A percentile compares a stretch with the other conserved stretches of the same genome.
These are phyloP conservation scores for Vigna trinervia DNA, from an alignment of 306 rosid genomes.

Conservation along the genomic window DNA sequence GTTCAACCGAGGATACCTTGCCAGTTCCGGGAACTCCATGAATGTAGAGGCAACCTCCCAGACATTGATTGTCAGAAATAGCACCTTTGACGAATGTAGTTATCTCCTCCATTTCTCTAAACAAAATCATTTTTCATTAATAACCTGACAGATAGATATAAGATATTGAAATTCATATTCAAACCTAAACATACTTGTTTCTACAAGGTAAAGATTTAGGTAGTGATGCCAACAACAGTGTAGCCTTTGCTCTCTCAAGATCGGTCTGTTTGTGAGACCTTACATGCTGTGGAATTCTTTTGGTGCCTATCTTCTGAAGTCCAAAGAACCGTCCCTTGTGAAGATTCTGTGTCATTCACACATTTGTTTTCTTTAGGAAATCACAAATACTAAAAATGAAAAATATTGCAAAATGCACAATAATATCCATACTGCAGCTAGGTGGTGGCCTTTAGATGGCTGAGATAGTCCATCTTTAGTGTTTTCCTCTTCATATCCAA, in stretches of 20 bases:
- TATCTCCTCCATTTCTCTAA: slow-evolving; percentile 90
- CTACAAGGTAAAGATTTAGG: slow-evolving; percentile 92
- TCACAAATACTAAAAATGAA: slow-evolving; percentile 32
- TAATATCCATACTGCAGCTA: slow-evolving; percentile 78
- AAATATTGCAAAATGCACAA: slow-evolving; percentile 32
- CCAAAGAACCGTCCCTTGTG: slow-evolving; percentile 79
- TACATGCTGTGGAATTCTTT: slow-evolving; percentile 77
- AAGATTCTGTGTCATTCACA: slow-evolving; percentile 65
- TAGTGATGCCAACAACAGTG: slow-evolving; percentile 80
- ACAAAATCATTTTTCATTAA: slow-evolving; percentile 44
- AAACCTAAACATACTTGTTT: slow-evolving; percentile 70
- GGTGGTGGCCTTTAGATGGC: slow-evolving; percentile 54
- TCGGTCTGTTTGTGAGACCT: slow-evolving; percentile 91
- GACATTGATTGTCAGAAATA: slow-evolving; percentile 80
- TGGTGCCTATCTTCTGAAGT: slow-evolving; percentile 86
- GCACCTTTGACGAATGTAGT: slow-evolving; percentile 82
- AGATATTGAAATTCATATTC: slow-evolving; percentile 19
- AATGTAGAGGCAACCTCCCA: slow-evolving; percentile 92
- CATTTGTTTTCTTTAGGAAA: slow-evolving; percentile 39
- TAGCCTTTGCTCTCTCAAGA: slow-evolving; percentile 90
- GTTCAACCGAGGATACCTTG: slow-evolving; percentile 58
- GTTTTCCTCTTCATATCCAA: slow-evolving; percentile 71
- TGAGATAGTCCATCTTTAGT: slow-evolving; percentile 49
- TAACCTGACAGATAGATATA: slow-evolving; percentile 29
- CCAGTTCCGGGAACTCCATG: slow-evolving; percentile 99